Percentiles rank a stretch among this genome's conserved stretches.
These are phyloP conservation scores for Tetrahymena malaccensis DNA, from an alignment of 73 alveolate species.

Conservation along the genomic window DNA sequence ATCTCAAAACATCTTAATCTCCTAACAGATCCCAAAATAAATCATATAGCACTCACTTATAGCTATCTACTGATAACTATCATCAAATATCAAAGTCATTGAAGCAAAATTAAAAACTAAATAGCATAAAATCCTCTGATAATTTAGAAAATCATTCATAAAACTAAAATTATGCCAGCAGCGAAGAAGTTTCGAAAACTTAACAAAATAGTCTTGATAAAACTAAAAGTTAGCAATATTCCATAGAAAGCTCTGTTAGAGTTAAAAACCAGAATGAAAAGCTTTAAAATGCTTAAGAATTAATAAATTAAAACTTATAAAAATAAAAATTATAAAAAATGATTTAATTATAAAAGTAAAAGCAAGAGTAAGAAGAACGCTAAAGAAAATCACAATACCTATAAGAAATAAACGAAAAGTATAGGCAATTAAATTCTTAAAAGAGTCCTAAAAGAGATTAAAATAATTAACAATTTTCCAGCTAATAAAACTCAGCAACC, in stretches of 20 bases:
- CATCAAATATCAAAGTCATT: neutral
- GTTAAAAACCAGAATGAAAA: neutral
- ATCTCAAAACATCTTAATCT: neutral
- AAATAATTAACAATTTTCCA: neutral
- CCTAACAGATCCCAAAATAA: neutral
- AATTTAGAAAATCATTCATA: neutral
- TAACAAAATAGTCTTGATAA: neutral
- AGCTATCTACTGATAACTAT: neutral
- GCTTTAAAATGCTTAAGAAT: neutral
- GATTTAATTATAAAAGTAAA: neutral
- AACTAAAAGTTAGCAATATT: neutral
- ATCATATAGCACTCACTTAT: neutral
- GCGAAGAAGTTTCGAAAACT: neutral
- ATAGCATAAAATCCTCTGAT: neutral
- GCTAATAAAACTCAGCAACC: neutral
- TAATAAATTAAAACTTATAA: neutral
- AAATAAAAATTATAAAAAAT: neutral
- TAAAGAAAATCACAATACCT: neutral
- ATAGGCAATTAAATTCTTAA: neutral
- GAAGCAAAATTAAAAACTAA: neutral
- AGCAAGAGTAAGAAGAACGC: neutral
- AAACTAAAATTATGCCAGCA: neutral
- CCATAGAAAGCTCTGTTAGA: neutral
- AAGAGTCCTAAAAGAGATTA: neutral
- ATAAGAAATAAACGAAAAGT: neutral